Evolutionary conservation across 129 eudicot species (phyloP).

Genomic region (Ambrosia artemisiifolia): DNA sequence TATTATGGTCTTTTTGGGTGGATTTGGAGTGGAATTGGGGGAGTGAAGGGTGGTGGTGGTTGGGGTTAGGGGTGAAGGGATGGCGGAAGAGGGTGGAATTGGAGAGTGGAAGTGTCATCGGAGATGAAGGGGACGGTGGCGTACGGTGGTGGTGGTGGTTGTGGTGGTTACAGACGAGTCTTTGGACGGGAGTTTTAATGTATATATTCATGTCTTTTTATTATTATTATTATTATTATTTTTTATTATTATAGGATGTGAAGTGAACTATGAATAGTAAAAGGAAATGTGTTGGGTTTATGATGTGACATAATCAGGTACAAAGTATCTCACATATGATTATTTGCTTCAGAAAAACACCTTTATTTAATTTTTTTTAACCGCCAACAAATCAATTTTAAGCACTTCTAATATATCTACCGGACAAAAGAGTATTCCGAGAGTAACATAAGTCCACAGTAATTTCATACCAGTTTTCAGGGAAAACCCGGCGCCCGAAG

Average conservation of each 20-base stretch:
- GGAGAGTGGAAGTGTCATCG: conserved; percentile 55
- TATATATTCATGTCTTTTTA: not conserved
- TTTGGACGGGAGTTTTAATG: conserved; percentile 18
- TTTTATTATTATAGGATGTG: no score
- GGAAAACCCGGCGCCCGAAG: no score
- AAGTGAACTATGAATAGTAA: not conserved
- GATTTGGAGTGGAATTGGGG: conserved; percentile 40
- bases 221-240: conserved; percentile 4
- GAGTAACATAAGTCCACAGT: no score
- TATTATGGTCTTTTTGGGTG: conserved; percentile 35
- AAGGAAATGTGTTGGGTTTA: not conserved
- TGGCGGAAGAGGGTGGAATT: conserved; percentile 33
- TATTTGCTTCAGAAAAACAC: no score
- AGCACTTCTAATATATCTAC: no score
- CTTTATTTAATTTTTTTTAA: no score
- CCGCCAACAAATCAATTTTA: no score
- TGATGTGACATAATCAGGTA: not conserved
- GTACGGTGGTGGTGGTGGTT: conserved; percentile 13
- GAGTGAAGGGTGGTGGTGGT: conserved; percentile 17
- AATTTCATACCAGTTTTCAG: no score
- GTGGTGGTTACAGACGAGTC: conserved; percentile 11
- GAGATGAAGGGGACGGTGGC: conserved; percentile 17
- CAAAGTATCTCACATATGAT: not conserved
- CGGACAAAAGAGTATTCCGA: no score
- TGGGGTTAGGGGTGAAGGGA: conserved; percentile 34